phyloP scores from a whole-genome alignment of 2,329 filamentous ascomycete genomes.

The Beauveria medogensis region DNA sequence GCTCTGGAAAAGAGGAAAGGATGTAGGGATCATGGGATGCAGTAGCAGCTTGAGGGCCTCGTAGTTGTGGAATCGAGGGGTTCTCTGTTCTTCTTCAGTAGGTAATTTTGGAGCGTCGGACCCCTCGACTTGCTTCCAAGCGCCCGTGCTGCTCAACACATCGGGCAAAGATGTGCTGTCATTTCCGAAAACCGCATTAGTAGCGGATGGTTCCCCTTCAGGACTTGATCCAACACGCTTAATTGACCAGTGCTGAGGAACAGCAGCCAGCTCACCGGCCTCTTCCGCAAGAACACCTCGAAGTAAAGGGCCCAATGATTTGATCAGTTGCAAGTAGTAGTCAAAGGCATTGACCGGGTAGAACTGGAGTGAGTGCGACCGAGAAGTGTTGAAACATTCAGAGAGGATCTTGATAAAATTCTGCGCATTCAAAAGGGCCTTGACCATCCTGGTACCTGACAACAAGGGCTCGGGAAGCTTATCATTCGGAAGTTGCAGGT shows the following conservation, averaged over 20 bases:
- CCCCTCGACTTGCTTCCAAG: slow-evolving; percentile 19
- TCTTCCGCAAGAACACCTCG: slow-evolving; percentile 80
- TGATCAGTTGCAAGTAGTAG: slow-evolving; percentile 67
- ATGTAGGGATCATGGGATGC: slow-evolving; percentile 67
- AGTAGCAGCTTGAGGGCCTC: slow-evolving; percentile 69
- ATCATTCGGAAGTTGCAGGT: slow-evolving; percentile 25
- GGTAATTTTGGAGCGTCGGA: slow-evolving; percentile 26
- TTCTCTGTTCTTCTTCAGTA: slow-evolving; percentile 35
- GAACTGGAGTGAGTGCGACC: slow-evolving; percentile 59
- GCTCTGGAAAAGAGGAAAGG: slow-evolving; percentile 79
- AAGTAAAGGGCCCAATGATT: slow-evolving; percentile 68
- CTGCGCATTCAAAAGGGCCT: slow-evolving; percentile 69
- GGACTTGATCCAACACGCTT: slow-evolving; percentile 22
- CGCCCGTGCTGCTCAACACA: slow-evolving; percentile 21
- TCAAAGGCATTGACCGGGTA: slow-evolving; percentile 76
- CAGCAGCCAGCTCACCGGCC: slow-evolving; percentile 61
- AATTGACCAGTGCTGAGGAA: slow-evolving; percentile 60
- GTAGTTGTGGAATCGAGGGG: slow-evolving; percentile 60
- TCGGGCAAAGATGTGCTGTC: slow-evolving; percentile 26
- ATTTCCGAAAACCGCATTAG: slow-evolving; percentile 17
- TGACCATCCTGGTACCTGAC: slow-evolving; percentile 71
- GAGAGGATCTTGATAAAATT: slow-evolving; percentile 68
- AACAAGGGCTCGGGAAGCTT: slow-evolving; percentile 33
- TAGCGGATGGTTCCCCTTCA: slow-evolving; percentile 16
- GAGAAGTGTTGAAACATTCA: slow-evolving; percentile 62